Percentiles rank a stretch among this genome's conserved stretches.
Conservation (phyloP, 2,329 filamentous ascomycete genomes). For the Colletotrichum horii region DNA sequence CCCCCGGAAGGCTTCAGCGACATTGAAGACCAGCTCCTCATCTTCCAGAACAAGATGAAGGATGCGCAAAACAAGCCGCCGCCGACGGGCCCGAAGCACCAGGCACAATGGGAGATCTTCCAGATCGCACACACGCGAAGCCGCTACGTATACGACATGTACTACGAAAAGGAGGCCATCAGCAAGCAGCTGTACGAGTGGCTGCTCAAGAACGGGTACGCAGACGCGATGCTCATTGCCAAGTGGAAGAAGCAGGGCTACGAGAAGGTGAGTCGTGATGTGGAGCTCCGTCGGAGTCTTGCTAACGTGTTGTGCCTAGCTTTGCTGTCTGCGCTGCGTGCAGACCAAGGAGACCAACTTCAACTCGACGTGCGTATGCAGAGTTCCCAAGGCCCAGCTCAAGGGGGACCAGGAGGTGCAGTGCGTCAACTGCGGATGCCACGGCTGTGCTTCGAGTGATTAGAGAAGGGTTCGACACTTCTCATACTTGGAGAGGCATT, state of each 20-base stretch:
- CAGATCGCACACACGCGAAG: slow-evolving; percentile 93
- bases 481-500: not conserved
- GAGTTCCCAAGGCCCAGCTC: slow-evolving; percentile 86
- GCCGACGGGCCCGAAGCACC: slow-evolving; percentile 81
- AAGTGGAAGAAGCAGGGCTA: slow-evolving; percentile 99
- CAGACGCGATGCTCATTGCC: slow-evolving; percentile 92
- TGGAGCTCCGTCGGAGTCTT: not conserved
- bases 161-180: slow-evolving; percentile 98
- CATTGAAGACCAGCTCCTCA: slow-evolving; percentile 84
- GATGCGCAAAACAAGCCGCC: slow-evolving; percentile 90
- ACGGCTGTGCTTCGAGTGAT: slow-evolving; percentile 87
- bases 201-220: slow-evolving; percentile 95
- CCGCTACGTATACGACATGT: slow-evolving; percentile 95
- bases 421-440: slow-evolving; percentile 93
- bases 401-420: slow-evolving; percentile 91
- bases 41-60: slow-evolving; percentile 92
- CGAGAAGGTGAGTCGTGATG: slow-evolving; percentile 73
- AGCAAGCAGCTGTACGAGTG: slow-evolving; percentile 92
- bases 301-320: slow-evolving; percentile 47
- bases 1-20: slow-evolving; percentile 87
- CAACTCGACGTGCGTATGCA: slow-evolving; percentile 95
- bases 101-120: slow-evolving; percentile 96
- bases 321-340: slow-evolving; percentile 94
- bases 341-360: slow-evolving; percentile 99
- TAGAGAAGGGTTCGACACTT: slow-evolving; percentile 42